Evolutionary conservation across 768 basidiomycete genomes (phyloP), one percentile per base, ranked within the genome.

Genomic region (Podaxis rugospora): DNA sequence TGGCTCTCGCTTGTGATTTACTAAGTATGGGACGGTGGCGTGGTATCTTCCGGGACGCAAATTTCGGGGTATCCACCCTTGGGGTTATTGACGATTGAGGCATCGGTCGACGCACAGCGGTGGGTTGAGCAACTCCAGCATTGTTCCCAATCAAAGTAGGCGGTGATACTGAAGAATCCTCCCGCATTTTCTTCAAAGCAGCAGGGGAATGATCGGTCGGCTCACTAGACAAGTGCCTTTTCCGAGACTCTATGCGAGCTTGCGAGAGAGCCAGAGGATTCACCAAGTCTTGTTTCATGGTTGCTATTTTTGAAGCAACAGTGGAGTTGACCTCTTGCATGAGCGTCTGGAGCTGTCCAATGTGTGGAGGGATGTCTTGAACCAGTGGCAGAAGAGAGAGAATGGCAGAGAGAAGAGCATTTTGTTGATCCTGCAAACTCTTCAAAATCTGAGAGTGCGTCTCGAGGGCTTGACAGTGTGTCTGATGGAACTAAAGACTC

Each of bases 351-450:
- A 55, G 39, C 13, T 75, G 66, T 55, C 85, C 80, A 55, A 89
- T 76, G 65, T 87, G 85, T 1, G 81, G 69, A 1, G 87, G 83
- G 18, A 90, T 64, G 7, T 83, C 73, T 61, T 88, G 85, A 1
- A 89, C 62, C 3, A 87, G 72, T 27, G 89, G 87, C 2, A 87
- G 70, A 14, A 91, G 70, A 5, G 89, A 86, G 0, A 82, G 63
- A 1, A 91, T 71, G 10, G 83, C 74, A 23, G 82, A 68, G 1
- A 89, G 69, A 0, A 88, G 78, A 11, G 79, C 76, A 18, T 73
- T 76, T 67, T 89, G 86, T 63, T 89, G 88, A 21, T 84, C 81
- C 65, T 88, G 85, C 23, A 90, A 69, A 1, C 78, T 78, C 62
- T 86, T 86, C 54, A 89, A 73, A 10, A 79, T 76, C 66, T 84